Base-by-base conservation (phyloP, 2,329 filamentous ascomycete genomes). In the Calcarisporium arbuscula region DNA sequence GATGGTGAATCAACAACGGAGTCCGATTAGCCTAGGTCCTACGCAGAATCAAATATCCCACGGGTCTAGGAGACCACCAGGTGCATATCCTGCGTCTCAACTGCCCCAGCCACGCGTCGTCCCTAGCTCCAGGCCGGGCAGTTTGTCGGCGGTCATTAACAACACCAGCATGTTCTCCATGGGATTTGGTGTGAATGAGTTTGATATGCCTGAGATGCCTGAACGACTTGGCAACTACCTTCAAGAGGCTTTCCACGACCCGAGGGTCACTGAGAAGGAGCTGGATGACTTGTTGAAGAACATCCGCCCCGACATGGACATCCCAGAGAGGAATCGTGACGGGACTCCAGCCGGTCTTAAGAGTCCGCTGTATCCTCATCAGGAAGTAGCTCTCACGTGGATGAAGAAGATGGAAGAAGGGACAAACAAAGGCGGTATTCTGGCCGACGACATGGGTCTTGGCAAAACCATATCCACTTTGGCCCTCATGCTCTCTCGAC, bases 371-470 rank as follows among this genome's bases (percentile, higher is more conserved):
- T 87, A 92, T 62, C 77, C 82, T 29, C 88, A 95, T 49, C 89
- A 95, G 52, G 80, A 85, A 47, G 64, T 90, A 58, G 87, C 86
- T 6, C 65, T 95, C 19, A 76, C 80, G 10, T 95, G 88, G 89
- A 77, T 95, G 72, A 70, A 81, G 30, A 70, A 79, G n/a, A 86
- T 85, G 55, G 88, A 95, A 54, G 73, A 70, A 14, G 78, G 84
- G 8, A 69, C 80, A 34, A 87, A 83, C 49, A 86, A 82, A 48
- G 88, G 89, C n/a, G 89, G 88, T 25, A 89, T 95, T 36, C 68
- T 95, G 12, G 87, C 87, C 3, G 89, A 95, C 54, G 88, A 95
- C 50, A 95, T 95, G 89, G 88, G 88, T 4, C 61, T 95, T 8
- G 88, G 88, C 14, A 94, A 95, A 62, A 95, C 89, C 0, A 81